A percentile compares a stretch with the other conserved stretches of the same genome.
Evolutionary conservation across 1,284 basidiomycete genomes (phyloP).

Genomic region (Pyrrhoderma noxium): DNA sequence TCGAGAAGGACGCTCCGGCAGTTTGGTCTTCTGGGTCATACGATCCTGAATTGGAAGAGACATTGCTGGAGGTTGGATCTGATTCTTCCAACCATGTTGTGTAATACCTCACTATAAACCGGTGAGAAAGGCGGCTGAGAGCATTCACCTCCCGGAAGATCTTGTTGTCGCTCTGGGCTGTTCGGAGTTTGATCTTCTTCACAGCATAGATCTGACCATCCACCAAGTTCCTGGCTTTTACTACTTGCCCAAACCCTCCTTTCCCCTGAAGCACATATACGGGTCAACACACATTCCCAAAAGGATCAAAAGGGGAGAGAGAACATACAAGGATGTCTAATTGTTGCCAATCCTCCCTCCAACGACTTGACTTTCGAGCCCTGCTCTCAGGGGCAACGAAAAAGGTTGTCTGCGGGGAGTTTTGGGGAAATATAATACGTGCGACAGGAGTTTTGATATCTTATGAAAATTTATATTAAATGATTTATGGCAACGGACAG

Average conservation of each 20-base stretch:
- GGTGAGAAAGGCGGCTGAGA: slow-evolving; percentile 79
- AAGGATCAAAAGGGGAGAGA: too few relatives aligned
- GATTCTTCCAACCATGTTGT: slow-evolving; percentile 76
- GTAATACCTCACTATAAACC: slow-evolving; percentile 87
- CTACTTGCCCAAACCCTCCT: slow-evolving; percentile 90
- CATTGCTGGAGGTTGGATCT: slow-evolving; percentile 39
- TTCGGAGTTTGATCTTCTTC: slow-evolving; percentile 78
- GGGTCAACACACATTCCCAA: too few relatives aligned
- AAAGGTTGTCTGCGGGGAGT: slow-evolving; percentile 59
- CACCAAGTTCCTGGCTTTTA: slow-evolving; percentile 86
- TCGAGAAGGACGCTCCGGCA: slow-evolving; percentile 26
- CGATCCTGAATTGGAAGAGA: slow-evolving; percentile 37
- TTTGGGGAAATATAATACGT: slow-evolving; percentile 27
- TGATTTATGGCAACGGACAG: not conserved
- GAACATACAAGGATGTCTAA: slow-evolving; percentile 60
- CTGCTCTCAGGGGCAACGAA: slow-evolving; percentile 34
- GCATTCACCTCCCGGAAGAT: slow-evolving; percentile 92
- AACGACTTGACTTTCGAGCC: slow-evolving; percentile 55
- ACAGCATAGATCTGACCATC: slow-evolving; percentile 71
- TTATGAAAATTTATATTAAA: slow-evolving; percentile 12
- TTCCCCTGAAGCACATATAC: too few relatives aligned
- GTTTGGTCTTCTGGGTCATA: slow-evolving; percentile 27
- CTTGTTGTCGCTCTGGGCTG: slow-evolving; percentile 67
- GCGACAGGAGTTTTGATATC: slow-evolving; percentile 44
- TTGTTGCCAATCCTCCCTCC: slow-evolving; percentile 84